Base-by-base conservation (phyloP, 768 basidiomycete species). In the Crucibulum laeve region DNA sequence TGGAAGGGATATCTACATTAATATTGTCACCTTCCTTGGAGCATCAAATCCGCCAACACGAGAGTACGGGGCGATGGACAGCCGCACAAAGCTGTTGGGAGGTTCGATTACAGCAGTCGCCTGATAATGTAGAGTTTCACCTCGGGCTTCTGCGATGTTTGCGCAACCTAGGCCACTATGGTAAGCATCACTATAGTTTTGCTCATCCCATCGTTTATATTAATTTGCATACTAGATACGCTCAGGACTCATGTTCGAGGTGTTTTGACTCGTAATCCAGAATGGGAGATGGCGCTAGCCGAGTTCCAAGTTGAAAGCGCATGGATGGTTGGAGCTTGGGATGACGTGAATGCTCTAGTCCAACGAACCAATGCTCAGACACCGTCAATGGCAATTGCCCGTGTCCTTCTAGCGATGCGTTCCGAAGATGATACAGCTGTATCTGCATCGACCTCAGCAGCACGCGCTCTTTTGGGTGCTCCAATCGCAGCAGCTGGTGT, bases 61-160 rank as follows among this genome's bases (percentile, higher is more conserved):
- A 99, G 62, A 94, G 87, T 51, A 95, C 89, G 2, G 96, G 96
- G 0, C 76, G 84, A 33, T 99, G 96, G 96, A 98, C 96, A 2
- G 87, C 93, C 6, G 95, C 96, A 5, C 96, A 98, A 62, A 98
- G 95, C 56, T 99, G 96, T 55, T 99, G 96, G 96, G 96, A 99
- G 63, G 84, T 98, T 10, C 78, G 85, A 38, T 72, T 99, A 13
- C 95, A 97, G 57, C 83, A 90, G 45, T 81, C 82, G 17, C 94
- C 95, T 0, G 83, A 95, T 54, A 92, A 95, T 52, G 73, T 95
- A 4, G 79, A 87, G 18, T 87, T 84, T 48, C 95, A 99, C 60
- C 63, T 94, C 13, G 96, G 96, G 11, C 74, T 99, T 7, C 63
- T 97, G 49, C 80, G 91, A 38, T 98, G 95, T 58, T 72, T 98